Evolutionary conservation across 108 stramenopile species (phyloP).

Genomic region (Poteriospumella lacustris): DNA sequence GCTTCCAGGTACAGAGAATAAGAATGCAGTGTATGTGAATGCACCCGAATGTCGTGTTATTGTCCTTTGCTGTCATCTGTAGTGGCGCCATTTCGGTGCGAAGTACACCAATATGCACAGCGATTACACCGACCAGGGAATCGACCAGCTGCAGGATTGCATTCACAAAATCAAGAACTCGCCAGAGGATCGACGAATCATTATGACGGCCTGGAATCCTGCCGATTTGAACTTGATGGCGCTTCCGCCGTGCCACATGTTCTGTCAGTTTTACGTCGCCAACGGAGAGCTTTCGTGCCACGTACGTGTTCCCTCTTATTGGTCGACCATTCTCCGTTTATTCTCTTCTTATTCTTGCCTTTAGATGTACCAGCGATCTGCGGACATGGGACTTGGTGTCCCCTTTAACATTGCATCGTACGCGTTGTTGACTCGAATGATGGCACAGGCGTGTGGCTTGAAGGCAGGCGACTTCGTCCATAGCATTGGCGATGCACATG

Average conservation of each 20-base stretch:
- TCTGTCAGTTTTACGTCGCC: slow-evolving; percentile 95
- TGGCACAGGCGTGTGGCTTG: slow-evolving; percentile 64
- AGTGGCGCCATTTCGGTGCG: slow-evolving; percentile 98
- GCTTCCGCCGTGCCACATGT: slow-evolving; percentile 98
- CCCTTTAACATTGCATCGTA: slow-evolving; percentile 99
- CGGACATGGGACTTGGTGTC: slow-evolving; percentile 98
- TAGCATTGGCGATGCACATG: slow-evolving; percentile 94
- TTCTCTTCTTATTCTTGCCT: background rate
- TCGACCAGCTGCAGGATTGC: slow-evolving; percentile 93
- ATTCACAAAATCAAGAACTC: slow-evolving; percentile 88
- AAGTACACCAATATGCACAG: slow-evolving; percentile 88
- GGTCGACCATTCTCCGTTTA: too few species aligned
- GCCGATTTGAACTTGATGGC: slow-evolving; percentile 86
- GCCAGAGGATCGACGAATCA: slow-evolving; percentile 91
- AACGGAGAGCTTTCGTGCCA: slow-evolving; percentile 93
- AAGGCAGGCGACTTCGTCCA: slow-evolving; percentile 97
- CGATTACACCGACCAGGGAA: slow-evolving; percentile 95
- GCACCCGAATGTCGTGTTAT: background rate
- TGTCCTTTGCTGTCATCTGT: background rate
- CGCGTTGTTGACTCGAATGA: slow-evolving; percentile 82
- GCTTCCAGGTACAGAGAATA: slow-evolving; percentile 73
- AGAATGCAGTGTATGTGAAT: background rate
- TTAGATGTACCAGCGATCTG: slow-evolving; percentile 96
- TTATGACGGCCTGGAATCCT: slow-evolving; percentile 97
- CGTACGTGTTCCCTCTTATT: background rate